Base-by-base conservation (phyloP, 2,329 filamentous ascomycete species). In the Diaporthe ilicicola region DNA sequence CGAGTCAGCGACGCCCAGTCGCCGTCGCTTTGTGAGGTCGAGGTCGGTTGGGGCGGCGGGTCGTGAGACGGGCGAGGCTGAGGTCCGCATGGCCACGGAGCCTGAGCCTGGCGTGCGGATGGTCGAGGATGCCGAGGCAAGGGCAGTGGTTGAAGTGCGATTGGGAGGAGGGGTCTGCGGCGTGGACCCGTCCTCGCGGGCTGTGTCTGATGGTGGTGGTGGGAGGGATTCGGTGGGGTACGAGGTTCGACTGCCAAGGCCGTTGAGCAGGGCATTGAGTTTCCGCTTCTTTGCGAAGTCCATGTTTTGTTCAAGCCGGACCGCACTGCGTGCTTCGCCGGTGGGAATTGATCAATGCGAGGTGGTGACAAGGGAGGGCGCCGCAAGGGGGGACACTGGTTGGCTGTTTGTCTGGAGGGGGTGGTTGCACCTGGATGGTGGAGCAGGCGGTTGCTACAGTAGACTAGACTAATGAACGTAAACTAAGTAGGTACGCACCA, bases 221-320 rank as follows among this genome's bases (percentile, higher is more conserved):
- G 62, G 42, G 32, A 27, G 48, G 55, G 64, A 50, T 37, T 48
- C 42, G 53, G 53, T 68, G 32, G 65, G 65, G 44, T 68, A 68
- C 75, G 84, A 83, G 34, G 83, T 77, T 77, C 81, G 80, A 76
- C 83, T 88, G 76, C 88, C 88, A 76, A 92, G 86, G 74, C 89
- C 85, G 78, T 94, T 92, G 34, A 95, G 85, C 19, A 94, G 86
- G 76, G 88, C 88, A 81, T 94, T 92, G 84, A 95, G 94, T 81
- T 95, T 95, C 76, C 93, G 88, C 83, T 95, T 95, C n/a, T 91
- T 93, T 27, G 54, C 42, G 42, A 72, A 67, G 50, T 72, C 71
- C 71, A 72, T 72, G 62, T 68, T 48, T 34, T n/a, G 34, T 67
- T 42, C 12, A 13, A n/a, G 65, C n/a, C 15, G 24, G 53, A 22